Evolutionary conservation across 148 eudicot species (phyloP), one percentile per base, ranked within the genome.

Genomic region (Beta vulgaris): DNA sequence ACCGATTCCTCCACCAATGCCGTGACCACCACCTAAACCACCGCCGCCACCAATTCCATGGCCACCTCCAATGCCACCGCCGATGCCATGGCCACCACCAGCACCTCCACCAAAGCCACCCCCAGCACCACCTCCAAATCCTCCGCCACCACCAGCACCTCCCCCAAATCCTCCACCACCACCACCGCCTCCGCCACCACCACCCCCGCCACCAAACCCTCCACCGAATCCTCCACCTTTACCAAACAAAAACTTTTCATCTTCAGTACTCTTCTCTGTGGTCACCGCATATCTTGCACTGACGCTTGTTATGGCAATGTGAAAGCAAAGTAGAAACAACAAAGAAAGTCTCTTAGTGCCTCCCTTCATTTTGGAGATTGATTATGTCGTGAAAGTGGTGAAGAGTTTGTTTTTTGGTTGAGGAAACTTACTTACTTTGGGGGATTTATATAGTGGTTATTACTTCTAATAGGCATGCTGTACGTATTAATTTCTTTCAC

Each of bases 291-390:
- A 21, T 21, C 84, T 78, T 6, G 73, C 87, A 66, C 40, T 12
- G 18, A 75, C 84, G 76, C 76, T 68, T 42, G 73, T 12, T 37
- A 76, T 21, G 4, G 58, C 76, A 79, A 81, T 64, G 28, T 79
- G 77, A 84, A 84, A 82, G 70, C 81, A 84, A 68, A 84, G 67
- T 40, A 84, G 73, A 40, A 81, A 74, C 71, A 84, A 76, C 67
- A 84, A 57, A 11, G 76, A 78, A 69, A 79, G 73, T 69, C 73
- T 81, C 73, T 71, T 84, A 53, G 69, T 53, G 3, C 73, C 69
- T 7, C 76, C 82, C 71, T 72, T 81, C 74, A 81, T 84, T 40
- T 76, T 79, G 70, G 46, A 23, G 75, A 23, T 67, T 11, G 32
- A 32, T 2, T 46, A 66, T 69, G 26, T 32, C 12, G 31, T 40